Conservation (phyloP, 2,329 filamentous ascomycete genomes). For the Talaromyces sp. region DNA sequence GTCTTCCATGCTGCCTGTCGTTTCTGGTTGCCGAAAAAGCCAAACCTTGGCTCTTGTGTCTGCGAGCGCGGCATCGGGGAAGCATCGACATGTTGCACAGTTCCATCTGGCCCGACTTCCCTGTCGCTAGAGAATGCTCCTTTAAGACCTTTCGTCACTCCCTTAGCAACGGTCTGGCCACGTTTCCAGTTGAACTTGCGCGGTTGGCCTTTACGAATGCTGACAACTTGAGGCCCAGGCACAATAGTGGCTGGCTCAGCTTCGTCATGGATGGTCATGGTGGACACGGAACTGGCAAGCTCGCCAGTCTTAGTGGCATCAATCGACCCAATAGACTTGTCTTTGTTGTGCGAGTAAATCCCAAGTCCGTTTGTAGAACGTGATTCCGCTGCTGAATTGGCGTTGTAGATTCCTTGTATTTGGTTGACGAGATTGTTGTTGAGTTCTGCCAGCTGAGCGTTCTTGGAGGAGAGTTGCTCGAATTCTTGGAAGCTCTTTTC, state of each 20-base stretch:
- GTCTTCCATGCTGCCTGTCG: constrained; percentile 35
- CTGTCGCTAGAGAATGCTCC: constrained; percentile 71
- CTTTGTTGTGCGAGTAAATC: constrained; percentile 53
- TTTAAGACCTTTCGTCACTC: constrained; percentile 89
- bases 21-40: constrained; percentile 59
- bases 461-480: constrained; percentile 89
- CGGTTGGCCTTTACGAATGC: constrained; percentile 86
- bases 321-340: constrained; percentile 43
- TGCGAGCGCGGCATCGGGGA: constrained; percentile 32
- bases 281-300: constrained; percentile 55
- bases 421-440: constrained; percentile 94
- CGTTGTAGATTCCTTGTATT: constrained; percentile 89
- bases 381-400: constrained; percentile 42
- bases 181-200: constrained; percentile 99
- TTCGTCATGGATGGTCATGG: constrained; percentile 58
- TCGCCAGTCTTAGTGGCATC: constrained; percentile 42
- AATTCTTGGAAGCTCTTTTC: constrained; percentile 94
- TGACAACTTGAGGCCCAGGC: constrained; percentile 84
- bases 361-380: constrained; percentile 51
- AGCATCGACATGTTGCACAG: constrained; percentile 19
- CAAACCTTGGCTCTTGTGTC: constrained; percentile 52
- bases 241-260: constrained; percentile 54
- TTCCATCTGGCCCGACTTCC: constrained; percentile 23
- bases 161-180: constrained; percentile 87
- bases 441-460: constrained; percentile 86